These are phyloP conservation scores for Nannochloropsis granulata DNA, from an alignment of 108 stramenopile species.

Conservation along the genomic window DNA sequence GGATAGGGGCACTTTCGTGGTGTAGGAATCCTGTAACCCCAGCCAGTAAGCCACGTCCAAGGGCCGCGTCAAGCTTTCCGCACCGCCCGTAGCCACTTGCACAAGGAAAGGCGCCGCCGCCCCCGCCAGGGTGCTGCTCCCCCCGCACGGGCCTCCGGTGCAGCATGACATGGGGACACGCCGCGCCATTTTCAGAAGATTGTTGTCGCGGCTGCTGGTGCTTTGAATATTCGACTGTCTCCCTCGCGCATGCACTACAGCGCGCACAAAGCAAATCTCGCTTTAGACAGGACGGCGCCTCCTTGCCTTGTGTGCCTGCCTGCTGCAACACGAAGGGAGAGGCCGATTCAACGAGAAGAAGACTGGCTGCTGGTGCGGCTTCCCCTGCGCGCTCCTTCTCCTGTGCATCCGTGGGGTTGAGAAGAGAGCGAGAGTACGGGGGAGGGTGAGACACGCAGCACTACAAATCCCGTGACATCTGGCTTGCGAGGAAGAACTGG, in stretches of 20 bases:
- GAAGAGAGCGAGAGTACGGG: no score
- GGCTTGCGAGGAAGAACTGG: no score
- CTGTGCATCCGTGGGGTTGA: no score
- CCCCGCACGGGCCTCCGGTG: background rate
- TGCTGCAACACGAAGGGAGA: background rate
- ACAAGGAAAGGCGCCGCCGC: background rate
- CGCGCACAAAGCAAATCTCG: background rate
- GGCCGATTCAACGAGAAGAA: no score
- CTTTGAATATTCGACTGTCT: no score
- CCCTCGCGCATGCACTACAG: no score
- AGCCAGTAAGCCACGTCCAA: background rate
- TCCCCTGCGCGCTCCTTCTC: no score
- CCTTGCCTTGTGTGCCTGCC: background rate
- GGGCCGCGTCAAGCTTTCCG: background rate
- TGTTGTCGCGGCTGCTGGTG: no score
- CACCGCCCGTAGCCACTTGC: background rate
- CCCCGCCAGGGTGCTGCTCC: background rate
- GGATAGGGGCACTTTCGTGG: background rate
- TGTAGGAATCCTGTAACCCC: background rate
- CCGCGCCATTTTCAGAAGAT: background rate
- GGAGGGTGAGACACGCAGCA: no score
- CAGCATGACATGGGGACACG: background rate
- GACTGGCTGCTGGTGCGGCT: no score
- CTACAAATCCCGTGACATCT: no score
- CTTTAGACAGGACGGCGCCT: background rate